Percentiles rank a stretch among this genome's conserved stretches.
Evolutionary conservation across 192 early-diverging fungal species (phyloP).

Genomic region (Podila verticillata): DNA sequence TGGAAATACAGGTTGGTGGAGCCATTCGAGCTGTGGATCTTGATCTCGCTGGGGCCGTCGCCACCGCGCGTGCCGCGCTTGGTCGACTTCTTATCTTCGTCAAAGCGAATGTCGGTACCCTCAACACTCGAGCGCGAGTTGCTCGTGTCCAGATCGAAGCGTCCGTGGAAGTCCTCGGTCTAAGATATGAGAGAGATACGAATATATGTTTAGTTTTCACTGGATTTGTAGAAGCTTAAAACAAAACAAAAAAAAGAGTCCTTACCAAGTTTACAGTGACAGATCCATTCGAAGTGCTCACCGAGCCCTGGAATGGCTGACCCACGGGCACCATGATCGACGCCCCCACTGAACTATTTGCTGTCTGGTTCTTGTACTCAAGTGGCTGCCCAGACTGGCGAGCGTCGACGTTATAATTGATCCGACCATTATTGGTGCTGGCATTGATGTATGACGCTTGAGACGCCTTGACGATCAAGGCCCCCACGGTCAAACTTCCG

Average conservation of each 20-base stretch:
- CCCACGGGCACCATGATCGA: conserved; percentile 28
- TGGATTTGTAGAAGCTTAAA: not conserved
- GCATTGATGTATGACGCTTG: conserved; percentile 12
- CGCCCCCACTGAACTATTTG: conserved; percentile 10
- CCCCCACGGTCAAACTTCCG: conserved; percentile 11
- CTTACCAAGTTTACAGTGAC: conserved; percentile 39
- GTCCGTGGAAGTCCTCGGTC: conserved; percentile 40
- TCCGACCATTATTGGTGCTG: conserved; percentile 7
- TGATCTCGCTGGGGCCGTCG: conserved; percentile 24
- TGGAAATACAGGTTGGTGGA: conserved; percentile 24
- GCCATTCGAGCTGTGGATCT: conserved; percentile 17
- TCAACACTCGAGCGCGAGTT: conserved; percentile 16
- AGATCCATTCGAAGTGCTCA: conserved; percentile 14
- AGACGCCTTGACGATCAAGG: conserved; percentile 25
- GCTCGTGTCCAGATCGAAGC: conserved; percentile 19
- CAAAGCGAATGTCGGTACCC: conserved; percentile 17
- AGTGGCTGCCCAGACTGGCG: conserved; percentile 21
- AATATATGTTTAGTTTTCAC: not conserved
- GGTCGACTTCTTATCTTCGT: conserved; percentile 11
- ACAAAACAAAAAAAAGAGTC: not conserved
- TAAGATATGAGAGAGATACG: not conserved
- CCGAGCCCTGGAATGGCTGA: conserved; percentile 5
- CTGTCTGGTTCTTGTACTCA: conserved; percentile 8
- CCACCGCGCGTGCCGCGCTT: conserved; percentile 24
- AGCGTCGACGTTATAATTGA: conserved; percentile 29